Percentiles rank a stretch among this genome's conserved stretches.
Conservation (phyloP, 768 basidiomycete genomes). For the Boletus rex-veris region DNA sequence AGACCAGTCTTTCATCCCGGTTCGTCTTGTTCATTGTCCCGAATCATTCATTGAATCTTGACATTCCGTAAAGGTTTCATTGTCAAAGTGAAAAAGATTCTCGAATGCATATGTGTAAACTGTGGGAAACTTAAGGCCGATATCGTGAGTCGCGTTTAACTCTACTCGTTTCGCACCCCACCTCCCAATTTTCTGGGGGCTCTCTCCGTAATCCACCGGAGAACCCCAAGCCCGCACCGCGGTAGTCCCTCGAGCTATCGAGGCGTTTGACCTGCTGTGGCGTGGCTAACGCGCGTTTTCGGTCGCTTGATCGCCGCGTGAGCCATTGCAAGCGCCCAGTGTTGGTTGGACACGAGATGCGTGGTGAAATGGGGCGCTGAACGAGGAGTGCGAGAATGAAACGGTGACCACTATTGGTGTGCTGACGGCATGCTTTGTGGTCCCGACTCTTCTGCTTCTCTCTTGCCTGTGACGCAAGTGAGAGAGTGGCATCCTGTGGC, state of each 20-base stretch:
- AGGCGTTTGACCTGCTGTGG: slow-evolving; percentile 80
- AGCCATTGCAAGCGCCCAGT: slow-evolving; percentile 63
- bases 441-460: slow-evolving; percentile 33
- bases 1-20: slow-evolving; percentile 97
- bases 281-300: slow-evolving; percentile 81
- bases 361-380: slow-evolving; percentile 98
- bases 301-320: slow-evolving; percentile 92
- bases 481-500: slow-evolving; percentile 42
- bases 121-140: slow-evolving; percentile 98
- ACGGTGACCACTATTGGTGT: slow-evolving; percentile 17
- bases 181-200: slow-evolving; percentile 98
- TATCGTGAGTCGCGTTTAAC: slow-evolving; percentile 84
- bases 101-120: slow-evolving; percentile 98
- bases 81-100: slow-evolving; percentile 98
- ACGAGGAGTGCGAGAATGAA: slow-evolving; percentile 82
- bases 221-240: slow-evolving; percentile 93
- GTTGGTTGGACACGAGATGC: slow-evolving; percentile 83
- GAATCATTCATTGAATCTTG: neutral
- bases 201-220: slow-evolving; percentile 84
- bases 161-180: slow-evolving; percentile 89
- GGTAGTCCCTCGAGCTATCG: slow-evolving; percentile 70
- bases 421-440: slow-evolving; percentile 26
- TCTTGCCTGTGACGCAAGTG: slow-evolving; percentile 69
- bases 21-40: slow-evolving; percentile 37
- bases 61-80: slow-evolving; percentile 67